Percentiles rank a stretch among this genome's conserved stretches.
Evolutionary conservation across 1,284 basidiomycete genomes (phyloP).

Genomic region (Fomitiporia mediterranea): DNA sequence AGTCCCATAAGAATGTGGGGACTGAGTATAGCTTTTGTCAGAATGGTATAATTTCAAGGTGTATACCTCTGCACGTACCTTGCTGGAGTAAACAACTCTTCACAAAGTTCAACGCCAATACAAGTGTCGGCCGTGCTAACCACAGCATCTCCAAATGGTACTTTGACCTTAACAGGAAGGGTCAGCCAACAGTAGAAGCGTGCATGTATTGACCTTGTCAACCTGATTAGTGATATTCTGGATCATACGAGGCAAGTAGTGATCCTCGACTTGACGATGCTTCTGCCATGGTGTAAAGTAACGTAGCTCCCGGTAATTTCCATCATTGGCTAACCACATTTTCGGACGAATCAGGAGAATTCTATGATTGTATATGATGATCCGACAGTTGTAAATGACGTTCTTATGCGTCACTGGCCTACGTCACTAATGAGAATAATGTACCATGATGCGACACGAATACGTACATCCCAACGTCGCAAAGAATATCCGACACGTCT

Average conservation of each 20-base stretch:
- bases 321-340: conserved; percentile 99
- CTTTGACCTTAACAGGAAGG: conserved; percentile 79
- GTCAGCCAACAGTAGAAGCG: not conserved
- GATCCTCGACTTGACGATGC: conserved; percentile 82
- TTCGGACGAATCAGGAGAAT: conserved; percentile 95
- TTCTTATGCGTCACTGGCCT: conserved; percentile 98
- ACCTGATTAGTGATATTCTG: conserved; percentile 88
- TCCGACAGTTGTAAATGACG: conserved; percentile 94
- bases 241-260: conserved; percentile 85
- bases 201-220: not conserved
- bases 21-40: too few species aligned
- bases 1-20: conserved; percentile 97
- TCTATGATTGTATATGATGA: conserved; percentile 82
- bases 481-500: conserved; percentile 74
- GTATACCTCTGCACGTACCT: too few species aligned
- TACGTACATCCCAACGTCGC: conserved; percentile 89
- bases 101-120: conserved; percentile 94
- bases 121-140: conserved; percentile 93
- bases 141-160: conserved; percentile 95
- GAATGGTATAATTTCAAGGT: too few species aligned
- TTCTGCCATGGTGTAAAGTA: conserved; percentile 97
- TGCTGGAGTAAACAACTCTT: conserved; percentile 94
- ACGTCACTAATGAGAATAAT: conserved; percentile 2
- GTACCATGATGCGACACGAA: not conserved
- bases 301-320: conserved; percentile 94